These are phyloP conservation scores for Fusarium sp. DNA, from an alignment of 2,329 filamentous ascomycete species.

Conservation along the genomic window DNA sequence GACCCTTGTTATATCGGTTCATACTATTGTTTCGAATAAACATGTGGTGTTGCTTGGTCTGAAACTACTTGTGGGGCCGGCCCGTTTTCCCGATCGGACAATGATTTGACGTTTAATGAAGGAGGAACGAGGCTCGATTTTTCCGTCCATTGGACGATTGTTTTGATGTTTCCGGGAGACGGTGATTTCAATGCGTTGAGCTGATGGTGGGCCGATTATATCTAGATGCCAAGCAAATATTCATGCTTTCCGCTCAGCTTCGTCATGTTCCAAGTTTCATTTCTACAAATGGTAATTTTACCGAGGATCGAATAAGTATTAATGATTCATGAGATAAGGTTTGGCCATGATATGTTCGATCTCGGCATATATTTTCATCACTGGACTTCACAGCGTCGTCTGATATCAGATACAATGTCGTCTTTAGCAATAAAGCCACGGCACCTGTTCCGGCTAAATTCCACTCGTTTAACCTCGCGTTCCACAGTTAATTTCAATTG, in stretches of 20 bases:
- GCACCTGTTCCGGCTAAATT: background rate
- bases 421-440: background rate
- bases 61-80: conserved; percentile 34
- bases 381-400: too few relatives aligned
- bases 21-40: conserved; percentile 4
- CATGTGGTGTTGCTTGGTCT: conserved; percentile 27
- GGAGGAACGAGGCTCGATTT: conserved; percentile 26
- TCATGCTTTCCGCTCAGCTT: conserved; percentile 1
- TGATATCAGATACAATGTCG: background rate
- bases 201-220: conserved; percentile 3
- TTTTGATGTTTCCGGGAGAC: conserved; percentile 23
- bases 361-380: background rate
- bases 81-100: conserved; percentile 16
- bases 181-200: conserved; percentile 2
- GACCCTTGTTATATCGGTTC: conserved; percentile 11
- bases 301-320: background rate
- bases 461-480: background rate
- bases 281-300: background rate
- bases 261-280: background rate
- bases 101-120: conserved; percentile 34
- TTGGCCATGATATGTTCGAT: background rate
- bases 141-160: conserved; percentile 35
- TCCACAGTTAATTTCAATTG: conserved; percentile 16
- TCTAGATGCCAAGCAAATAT: background rate
- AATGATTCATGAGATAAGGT: background rate